phyloP scores from a whole-genome alignment of 1,284 basidiomycete species.

The Inonotus obliquus region DNA sequence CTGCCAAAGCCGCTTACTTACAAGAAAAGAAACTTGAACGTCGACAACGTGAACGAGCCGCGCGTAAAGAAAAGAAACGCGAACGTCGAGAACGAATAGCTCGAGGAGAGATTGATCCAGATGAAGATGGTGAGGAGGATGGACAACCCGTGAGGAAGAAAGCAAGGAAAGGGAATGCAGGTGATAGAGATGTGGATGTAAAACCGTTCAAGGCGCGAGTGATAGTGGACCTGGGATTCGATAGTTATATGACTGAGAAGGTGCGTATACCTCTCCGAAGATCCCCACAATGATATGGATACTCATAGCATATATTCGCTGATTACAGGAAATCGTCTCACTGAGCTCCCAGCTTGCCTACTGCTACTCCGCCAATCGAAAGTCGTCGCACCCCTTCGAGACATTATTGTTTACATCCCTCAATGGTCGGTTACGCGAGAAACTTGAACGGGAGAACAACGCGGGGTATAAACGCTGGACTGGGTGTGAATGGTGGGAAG shows the following conservation, averaged over 20 bases:
- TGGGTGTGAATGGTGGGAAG: conserved; percentile 77
- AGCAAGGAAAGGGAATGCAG: conserved; percentile 29
- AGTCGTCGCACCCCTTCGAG: conserved; percentile 65
- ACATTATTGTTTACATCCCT: conserved; percentile 77
- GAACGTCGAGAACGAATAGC: conserved; percentile 35
- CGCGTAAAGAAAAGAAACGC: conserved; percentile 62
- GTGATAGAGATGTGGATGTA: conserved; percentile 22
- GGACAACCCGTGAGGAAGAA: conserved; percentile 42
- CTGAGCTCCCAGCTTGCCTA: conserved; percentile 86
- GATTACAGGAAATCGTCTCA: conserved; percentile 76
- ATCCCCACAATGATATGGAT: not conserved
- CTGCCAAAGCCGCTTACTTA: conserved; percentile 59
- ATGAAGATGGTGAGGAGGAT: conserved; percentile 37
- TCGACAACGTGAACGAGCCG: conserved; percentile 69
- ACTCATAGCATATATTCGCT: not conserved
- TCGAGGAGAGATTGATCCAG: conserved; percentile 24
- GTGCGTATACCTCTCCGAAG: conserved; percentile 49
- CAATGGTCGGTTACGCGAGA: conserved; percentile 59
- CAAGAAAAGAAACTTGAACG: conserved; percentile 72
- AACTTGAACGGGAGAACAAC: conserved; percentile 67
- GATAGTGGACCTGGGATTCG: conserved; percentile 90
- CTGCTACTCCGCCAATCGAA: conserved; percentile 83
- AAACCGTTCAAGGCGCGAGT: conserved; percentile 68
- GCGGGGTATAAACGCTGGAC: conserved; percentile 77
- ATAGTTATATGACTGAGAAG: conserved; percentile 91